Evolutionary conservation across 2,329 filamentous ascomycete species (phyloP), one percentile per base, ranked within the genome.

Genomic region (Geosmithia flava): DNA sequence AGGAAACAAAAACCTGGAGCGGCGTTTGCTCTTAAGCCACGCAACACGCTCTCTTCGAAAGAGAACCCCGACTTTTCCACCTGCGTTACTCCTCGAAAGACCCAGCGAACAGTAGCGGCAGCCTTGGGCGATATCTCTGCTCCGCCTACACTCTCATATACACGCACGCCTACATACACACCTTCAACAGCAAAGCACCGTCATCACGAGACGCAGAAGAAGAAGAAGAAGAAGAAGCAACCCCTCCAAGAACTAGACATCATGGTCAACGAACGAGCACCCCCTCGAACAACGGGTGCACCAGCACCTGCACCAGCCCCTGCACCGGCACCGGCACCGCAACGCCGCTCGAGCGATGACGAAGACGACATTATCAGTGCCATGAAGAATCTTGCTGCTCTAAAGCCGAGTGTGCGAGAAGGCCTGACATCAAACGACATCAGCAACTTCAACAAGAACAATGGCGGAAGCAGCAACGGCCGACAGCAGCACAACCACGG

Each of bases 231-330:
- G 47, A 48, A 47, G 41, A 13, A 13, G 20, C 29, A 11, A 30
- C 27, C 45, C 29, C 37, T 47, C 17, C 45, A n/a, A 20, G 39
- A 41, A 17, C 20, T 47, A 16, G 37, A 23, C 47, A 15, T 47
- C 54, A 75, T 74, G 72, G 73, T 67, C 54, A 70, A 66, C 57
- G 74, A 67, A 64, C 70, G 59, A 54, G 71, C 56, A 57, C 72
- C 59, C 51, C 69, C 63, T 52, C 33, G 33, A 11, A 5, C 33
- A 11, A 11, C 33, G 6, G 11, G n/a, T n/a, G n/a, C n/a, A n/a
- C n/a, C n/a, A n/a, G n/a, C n/a, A n/a, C n/a, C n/a, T n/a, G n/a
- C n/a, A 44, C 58, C 20, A 54, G 51, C 45, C 30, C 51, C n/a
- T 48, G 49, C n/a, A 29, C 56, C 58, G 30, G 60, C 56, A 44